Evolutionary conservation across 805 yeast genomes (phyloP), one percentile per base, ranked within the genome.

Genomic region (Candida succiphila): DNA sequence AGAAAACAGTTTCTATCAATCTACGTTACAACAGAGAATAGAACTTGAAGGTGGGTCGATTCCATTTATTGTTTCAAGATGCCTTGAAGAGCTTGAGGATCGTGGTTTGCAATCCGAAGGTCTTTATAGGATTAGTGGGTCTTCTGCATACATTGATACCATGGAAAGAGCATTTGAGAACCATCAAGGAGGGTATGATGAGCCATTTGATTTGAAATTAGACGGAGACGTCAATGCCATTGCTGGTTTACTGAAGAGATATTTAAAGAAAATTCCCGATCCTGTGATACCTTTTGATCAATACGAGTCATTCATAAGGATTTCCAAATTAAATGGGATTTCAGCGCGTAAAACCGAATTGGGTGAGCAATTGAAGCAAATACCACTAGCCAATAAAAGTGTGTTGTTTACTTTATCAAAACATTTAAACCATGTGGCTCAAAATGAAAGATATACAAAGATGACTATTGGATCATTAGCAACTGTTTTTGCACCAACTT

Each of bases 401-500:
- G 69, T 82, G 2, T 57, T 92, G 40, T 61, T 57, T 36, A 43
- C 60, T 28, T 59, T 92, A 26, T 61, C 81, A 32, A 60, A 60
- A 29, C 98, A 92, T 61, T 62, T 92, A 42, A 57, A 65, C 30
- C 56, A 61, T 35, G 78, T 92, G 22, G 72, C 75, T 26, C 53
- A 61, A 19, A 63, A 67, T 50, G 64, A 73, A 29, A 55, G 54
- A 10, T 50, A 57, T 29, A 92, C 88, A 52, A 68, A 88, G 53
- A 92, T 92, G 98, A 83, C 72, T 27, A 63, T 71, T 45, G 77
- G 77, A 54, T 87, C 92, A 48, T 58, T 92, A 34, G 78, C 95
- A 0, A 85, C 92, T 29, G 96, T 89, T 7, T 92, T 92, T 65
- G 95, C 96, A 2, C 97, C 98, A 4, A 86, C 96, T 7, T 59